Conservation (phyloP, 2,329 filamentous ascomycete species). For the Capronia americana region DNA sequence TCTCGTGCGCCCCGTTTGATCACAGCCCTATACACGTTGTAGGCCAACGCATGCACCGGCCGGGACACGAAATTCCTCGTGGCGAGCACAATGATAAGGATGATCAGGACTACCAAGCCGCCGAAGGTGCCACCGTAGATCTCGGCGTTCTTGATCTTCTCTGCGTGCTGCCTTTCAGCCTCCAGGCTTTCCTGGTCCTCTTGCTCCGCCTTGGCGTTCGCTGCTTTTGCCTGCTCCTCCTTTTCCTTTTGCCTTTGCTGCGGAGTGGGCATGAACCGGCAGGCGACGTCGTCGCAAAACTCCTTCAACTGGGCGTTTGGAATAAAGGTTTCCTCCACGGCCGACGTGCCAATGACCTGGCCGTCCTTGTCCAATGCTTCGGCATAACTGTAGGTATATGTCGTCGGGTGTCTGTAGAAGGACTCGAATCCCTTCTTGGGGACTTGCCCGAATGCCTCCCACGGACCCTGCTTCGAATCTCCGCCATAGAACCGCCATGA, state of each 20-base stretch:
- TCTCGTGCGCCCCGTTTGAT: background rate
- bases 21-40: constrained; percentile 18
- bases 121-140: constrained; percentile 30
- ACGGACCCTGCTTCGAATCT: constrained; percentile 42
- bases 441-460: constrained; percentile 41
- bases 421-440: constrained; percentile 51
- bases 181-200: constrained; percentile 13
- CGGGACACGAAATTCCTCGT: constrained; percentile 33
- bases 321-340: constrained; percentile 46
- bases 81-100: constrained; percentile 28
- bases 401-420: constrained; percentile 40
- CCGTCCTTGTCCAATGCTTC: constrained; percentile 47
- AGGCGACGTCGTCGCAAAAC: constrained; percentile 38
- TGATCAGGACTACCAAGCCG: constrained; percentile 21
- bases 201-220: background rate
- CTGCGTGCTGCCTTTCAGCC: constrained; percentile 1
- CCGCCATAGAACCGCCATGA: constrained; percentile 47
- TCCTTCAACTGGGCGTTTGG: constrained; percentile 46
- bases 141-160: constrained; percentile 20
- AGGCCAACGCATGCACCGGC: constrained; percentile 22
- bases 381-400: constrained; percentile 39
- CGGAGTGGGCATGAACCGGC: constrained; percentile 34
- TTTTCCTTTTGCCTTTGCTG: constrained; percentile 30
- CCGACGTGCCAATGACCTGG: constrained; percentile 45
- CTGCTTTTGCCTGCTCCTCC: constrained; percentile 23